Base-by-base conservation (phyloP, 257 asterid genomes). In the Nicotiana noctiflora region DNA sequence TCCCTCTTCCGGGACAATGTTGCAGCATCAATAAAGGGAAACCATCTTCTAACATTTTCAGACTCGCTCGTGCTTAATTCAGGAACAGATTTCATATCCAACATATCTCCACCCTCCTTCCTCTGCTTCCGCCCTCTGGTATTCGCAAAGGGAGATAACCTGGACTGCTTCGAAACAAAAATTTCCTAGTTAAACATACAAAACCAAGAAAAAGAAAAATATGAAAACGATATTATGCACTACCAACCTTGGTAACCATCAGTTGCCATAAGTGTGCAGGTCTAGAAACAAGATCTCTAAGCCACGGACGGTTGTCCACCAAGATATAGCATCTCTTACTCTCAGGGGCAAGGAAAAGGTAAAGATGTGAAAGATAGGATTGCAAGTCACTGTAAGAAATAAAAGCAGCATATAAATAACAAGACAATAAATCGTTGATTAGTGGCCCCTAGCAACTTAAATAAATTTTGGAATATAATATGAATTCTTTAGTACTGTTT, bases 301-400 rank as follows among this genome's bases (percentile, higher is more conserved):
- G 82, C 99, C 98, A 96, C 57, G 99, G 99, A 81, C 92, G 88
- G 76, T 96, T 96, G 85, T 96, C 98, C 84, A 96, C 97, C 90
- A 96, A 87, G 87, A 96, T 88, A 81, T 88, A 96, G 80, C 91
- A 52, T 82, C 87, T 93, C 82, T 89, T 90, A 84, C 98, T 91
- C 79, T 94, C 97, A 74, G 90, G 89, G 76, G 98, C 93, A 89
- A 88, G 72, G 88, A 91, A 96, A 79, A 94, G 84, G 87, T 87
- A 85, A 88, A 94, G 97, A 85, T 94, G 93, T 83, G 99, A 96
- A 82, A 94, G 98, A 86, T 96, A 96, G 15, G 99, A 94, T 87
- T 94, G 98, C 84, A 92, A 88, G 84, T 93, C 98, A 88, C 98
- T 95, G 93, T 64, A 85, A 67, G 60, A 78, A 25, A 79, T 60